A percentile compares a stretch with the other conserved stretches of the same genome.
Conservation (phyloP, 2,329 filamentous ascomycete genomes). For the Cercospora nicotianae region DNA sequence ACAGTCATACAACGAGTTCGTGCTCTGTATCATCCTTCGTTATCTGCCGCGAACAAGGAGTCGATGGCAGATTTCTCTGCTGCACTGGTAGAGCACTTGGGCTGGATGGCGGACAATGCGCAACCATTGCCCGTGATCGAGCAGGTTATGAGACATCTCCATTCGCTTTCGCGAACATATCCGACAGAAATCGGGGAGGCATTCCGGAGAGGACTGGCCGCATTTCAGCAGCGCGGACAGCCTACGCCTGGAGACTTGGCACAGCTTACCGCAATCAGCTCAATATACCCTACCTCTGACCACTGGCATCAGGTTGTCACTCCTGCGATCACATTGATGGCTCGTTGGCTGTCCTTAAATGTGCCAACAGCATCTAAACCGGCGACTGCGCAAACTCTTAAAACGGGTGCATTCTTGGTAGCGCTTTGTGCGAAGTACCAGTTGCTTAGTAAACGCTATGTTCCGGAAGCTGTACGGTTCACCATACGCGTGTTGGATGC, state of each 20-base stretch:
- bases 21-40: conserved; percentile 85
- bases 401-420: conserved; percentile 74
- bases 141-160: conserved; percentile 80
- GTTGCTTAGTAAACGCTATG: conserved; percentile 76
- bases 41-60: conserved; percentile 80
- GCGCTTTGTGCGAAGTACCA: conserved; percentile 83
- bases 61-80: conserved; percentile 70
- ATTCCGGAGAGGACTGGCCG: conserved; percentile 71
- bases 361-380: conserved; percentile 58
- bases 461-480: conserved; percentile 86
- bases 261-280: conserved; percentile 77
- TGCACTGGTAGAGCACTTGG: conserved; percentile 66
- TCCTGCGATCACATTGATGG: conserved; percentile 82
- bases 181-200: conserved; percentile 73
- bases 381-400: conserved; percentile 66
- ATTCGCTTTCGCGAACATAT: conserved; percentile 86
- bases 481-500: conserved; percentile 66
- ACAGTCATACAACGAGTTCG: conserved; percentile 85
- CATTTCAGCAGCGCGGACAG: conserved; percentile 56
- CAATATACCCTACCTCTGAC: conserved; percentile 91
- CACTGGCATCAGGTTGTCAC: conserved; percentile 96
- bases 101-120: conserved; percentile 55
- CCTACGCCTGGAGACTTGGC: conserved; percentile 70
- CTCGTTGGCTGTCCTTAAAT: conserved; percentile 77
- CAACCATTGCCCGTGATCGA: conserved; percentile 68